A percentile compares a stretch with the other conserved stretches of the same genome.
Evolutionary conservation across 805 yeast genomes (phyloP).

Genomic region (Candida takata): DNA sequence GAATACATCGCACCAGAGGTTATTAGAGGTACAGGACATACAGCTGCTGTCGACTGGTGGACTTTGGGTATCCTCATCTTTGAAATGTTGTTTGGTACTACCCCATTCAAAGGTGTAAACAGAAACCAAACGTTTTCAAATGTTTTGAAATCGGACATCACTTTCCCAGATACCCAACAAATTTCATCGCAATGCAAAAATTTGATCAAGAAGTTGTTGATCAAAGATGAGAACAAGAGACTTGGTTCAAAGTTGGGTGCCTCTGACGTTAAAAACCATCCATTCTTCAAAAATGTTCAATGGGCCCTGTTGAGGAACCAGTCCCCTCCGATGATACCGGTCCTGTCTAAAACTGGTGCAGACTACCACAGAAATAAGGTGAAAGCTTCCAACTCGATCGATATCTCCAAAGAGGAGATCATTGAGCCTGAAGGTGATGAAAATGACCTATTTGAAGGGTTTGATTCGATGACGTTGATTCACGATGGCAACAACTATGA

Average conservation of each 20-base stretch:
- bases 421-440: slow-evolving; percentile 20
- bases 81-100: slow-evolving; percentile 93
- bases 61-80: slow-evolving; percentile 87
- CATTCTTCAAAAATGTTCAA: slow-evolving; percentile 83
- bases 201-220: slow-evolving; percentile 71
- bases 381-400: slow-evolving; percentile 18
- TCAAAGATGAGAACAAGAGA: slow-evolving; percentile 83
- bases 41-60: slow-evolving; percentile 99
- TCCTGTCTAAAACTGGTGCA: slow-evolving; percentile 46
- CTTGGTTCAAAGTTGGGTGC: slow-evolving; percentile 94
- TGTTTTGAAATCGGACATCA: slow-evolving; percentile 75
- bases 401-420: slow-evolving; percentile 24
- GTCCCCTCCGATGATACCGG: slow-evolving; percentile 94
- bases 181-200: slow-evolving; percentile 72
- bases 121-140: slow-evolving; percentile 87
- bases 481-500: slow-evolving; percentile 49
- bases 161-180: slow-evolving; percentile 62
- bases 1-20: slow-evolving; percentile 99
- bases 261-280: slow-evolving; percentile 85
- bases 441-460: slow-evolving; percentile 74
- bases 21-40: slow-evolving; percentile 93
- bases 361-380: slow-evolving; percentile 37
- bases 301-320: slow-evolving; percentile 94
- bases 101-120: slow-evolving; percentile 91
- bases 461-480: slow-evolving; percentile 80